A percentile compares a stretch with the other conserved stretches of the same genome.
phyloP scores from a whole-genome alignment of 2,329 filamentous ascomycete genomes.

The Fusarium anthophilum region DNA sequence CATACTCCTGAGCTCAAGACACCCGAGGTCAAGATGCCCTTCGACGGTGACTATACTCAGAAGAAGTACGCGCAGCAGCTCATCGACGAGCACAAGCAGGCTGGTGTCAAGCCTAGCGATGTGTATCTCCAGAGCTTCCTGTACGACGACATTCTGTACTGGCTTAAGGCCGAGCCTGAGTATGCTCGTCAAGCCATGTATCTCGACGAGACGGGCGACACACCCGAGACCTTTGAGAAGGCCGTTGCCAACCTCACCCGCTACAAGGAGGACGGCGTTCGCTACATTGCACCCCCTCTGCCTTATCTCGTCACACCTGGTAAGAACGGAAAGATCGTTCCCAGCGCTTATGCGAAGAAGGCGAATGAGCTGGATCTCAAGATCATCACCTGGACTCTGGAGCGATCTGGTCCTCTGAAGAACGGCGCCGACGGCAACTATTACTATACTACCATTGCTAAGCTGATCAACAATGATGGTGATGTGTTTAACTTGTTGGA shows the following conservation, averaged over 20 bases:
- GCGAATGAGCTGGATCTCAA: slow-evolving; percentile 70
- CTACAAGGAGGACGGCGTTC: slow-evolving; percentile 67
- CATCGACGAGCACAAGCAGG: slow-evolving; percentile 66
- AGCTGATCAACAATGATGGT: slow-evolving; percentile 68
- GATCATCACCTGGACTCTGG: slow-evolving; percentile 75
- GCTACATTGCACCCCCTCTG: slow-evolving; percentile 70
- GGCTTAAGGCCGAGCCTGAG: slow-evolving; percentile 68
- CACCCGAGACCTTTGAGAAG: slow-evolving; percentile 58
- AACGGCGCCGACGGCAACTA: slow-evolving; percentile 59
- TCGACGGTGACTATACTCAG: slow-evolving; percentile 70
- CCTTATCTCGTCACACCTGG: slow-evolving; percentile 65
- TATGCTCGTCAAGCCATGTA: slow-evolving; percentile 71
- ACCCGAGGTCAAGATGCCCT: slow-evolving; percentile 76
- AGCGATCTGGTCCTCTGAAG: slow-evolving; percentile 69
- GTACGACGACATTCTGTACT: slow-evolving; percentile 72
- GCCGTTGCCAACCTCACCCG: slow-evolving; percentile 65
- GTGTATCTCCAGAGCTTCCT: slow-evolving; percentile 74
- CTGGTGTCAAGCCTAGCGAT: slow-evolving; percentile 61
- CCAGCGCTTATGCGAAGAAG: slow-evolving; percentile 68
- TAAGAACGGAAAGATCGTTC: slow-evolving; percentile 64
- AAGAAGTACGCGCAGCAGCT: slow-evolving; percentile 71
- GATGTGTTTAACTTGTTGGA: slow-evolving; percentile 74
- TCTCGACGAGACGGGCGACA: slow-evolving; percentile 70
- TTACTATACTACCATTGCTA: slow-evolving; percentile 65
- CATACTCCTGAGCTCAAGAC: slow-evolving; percentile 76